Conservation (phyloP, 2,329 filamentous ascomycete genomes). For the Coniochaeta sp. region DNA sequence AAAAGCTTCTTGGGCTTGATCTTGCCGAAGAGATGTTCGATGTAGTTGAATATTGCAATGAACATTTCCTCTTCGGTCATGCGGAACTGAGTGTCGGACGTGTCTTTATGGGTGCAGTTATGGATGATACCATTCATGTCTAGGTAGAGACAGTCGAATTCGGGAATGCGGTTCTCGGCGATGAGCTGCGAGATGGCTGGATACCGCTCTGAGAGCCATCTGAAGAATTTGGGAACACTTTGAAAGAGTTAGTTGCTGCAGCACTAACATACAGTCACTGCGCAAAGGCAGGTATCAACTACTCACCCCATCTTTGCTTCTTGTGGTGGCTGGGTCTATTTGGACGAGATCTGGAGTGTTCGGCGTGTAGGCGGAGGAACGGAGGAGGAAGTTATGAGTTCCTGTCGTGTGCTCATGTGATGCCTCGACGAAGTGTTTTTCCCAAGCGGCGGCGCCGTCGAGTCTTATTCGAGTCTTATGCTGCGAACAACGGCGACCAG, state of each 20-base stretch:
- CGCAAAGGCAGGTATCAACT: neutral
- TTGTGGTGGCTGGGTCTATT: neutral
- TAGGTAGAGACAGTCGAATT: constrained; percentile 96
- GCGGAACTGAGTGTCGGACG: constrained; percentile 83
- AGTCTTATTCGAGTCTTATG: no score
- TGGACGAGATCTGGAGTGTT: neutral
- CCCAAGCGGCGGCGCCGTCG: neutral
- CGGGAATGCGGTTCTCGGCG: constrained; percentile 95
- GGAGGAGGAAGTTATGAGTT: neutral
- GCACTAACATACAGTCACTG: neutral
- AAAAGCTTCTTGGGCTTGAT: constrained; percentile 98
- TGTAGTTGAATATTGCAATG: constrained; percentile 99
- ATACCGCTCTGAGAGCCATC: constrained; percentile 99
- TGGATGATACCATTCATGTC: constrained; percentile 99
- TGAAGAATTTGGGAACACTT: constrained; percentile 82
- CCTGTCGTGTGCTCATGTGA: neutral
- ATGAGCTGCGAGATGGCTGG: constrained; percentile 97
- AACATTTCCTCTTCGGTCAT: constrained; percentile 99
- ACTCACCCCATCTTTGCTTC: constrained; percentile 1
- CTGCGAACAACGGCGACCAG: neutral
- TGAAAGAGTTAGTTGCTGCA: neutral
- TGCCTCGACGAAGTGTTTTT: neutral
- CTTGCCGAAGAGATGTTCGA: constrained; percentile 96
- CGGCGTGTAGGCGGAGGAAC: neutral
- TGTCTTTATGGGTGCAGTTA: constrained; percentile 97